phyloP scores from a whole-genome alignment of 371 early-diverging fungal genomes.

The Ordospora pajunii region DNA sequence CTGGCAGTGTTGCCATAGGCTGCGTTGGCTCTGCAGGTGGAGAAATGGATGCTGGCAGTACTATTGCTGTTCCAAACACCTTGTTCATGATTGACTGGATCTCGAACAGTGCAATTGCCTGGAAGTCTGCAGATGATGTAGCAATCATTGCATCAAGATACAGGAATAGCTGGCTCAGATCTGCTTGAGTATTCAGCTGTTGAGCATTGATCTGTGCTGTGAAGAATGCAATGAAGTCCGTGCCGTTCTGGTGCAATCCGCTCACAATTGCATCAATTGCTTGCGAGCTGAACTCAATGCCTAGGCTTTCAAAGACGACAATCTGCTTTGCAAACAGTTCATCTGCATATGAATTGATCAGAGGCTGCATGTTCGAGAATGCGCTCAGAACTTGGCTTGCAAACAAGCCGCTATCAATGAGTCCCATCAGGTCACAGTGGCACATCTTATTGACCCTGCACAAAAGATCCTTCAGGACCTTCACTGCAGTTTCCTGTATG shows the following conservation, averaged over 20 bases:
- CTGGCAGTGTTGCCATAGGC: too few relatives aligned
- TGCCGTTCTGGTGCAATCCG: neutral
- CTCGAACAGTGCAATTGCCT: neutral
- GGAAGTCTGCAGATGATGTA: neutral
- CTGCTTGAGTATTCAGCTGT: neutral
- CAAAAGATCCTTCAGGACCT: neutral
- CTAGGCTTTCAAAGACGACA: neutral
- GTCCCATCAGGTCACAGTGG: neutral
- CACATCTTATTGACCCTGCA: neutral
- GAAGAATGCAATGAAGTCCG: neutral
- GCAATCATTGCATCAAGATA: neutral
- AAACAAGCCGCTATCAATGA: neutral
- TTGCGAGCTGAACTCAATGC: neutral
- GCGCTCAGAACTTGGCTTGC: neutral
- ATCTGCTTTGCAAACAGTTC: conserved; percentile 6
- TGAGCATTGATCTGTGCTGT: neutral
- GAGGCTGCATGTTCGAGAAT: neutral
- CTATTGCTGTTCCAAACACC: neutral
- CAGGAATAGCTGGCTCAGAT: neutral
- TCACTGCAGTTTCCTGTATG: neutral
- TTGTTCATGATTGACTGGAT: neutral
- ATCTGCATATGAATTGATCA: neutral
- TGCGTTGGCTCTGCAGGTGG: too few relatives aligned
- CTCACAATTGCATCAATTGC: neutral
- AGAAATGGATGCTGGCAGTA: too few relatives aligned